A percentile compares a stretch with the other conserved stretches of the same genome.
Conservation (phyloP, 1,284 basidiomycete genomes). For the Moesziomyces sp. region DNA sequence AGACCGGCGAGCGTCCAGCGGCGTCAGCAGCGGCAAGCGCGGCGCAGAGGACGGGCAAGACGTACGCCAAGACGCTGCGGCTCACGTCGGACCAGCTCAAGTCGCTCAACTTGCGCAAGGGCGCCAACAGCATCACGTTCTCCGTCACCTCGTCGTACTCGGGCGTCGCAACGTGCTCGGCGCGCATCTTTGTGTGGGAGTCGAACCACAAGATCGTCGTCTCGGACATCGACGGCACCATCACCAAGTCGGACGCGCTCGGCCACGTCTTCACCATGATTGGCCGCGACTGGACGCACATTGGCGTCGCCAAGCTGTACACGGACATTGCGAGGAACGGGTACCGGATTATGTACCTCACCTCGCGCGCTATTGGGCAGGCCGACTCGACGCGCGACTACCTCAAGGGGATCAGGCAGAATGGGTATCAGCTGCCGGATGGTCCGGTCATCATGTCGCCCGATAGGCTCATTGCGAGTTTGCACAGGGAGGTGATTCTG, state of each 20-base stretch:
- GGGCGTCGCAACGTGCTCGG: constrained; percentile 82
- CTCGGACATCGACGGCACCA: constrained; percentile 98
- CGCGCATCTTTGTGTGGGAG: constrained; percentile 96
- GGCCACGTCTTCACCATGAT: constrained; percentile 99
- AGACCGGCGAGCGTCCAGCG: constrained; percentile 1
- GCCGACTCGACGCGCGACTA: constrained; percentile 97
- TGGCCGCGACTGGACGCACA: constrained; percentile 99
- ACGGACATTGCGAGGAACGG: constrained; percentile 95
- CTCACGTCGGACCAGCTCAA: constrained; percentile 82
- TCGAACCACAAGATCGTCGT: constrained; percentile 88
- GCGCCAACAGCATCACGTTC: constrained; percentile 92
- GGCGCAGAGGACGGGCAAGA: constrained; percentile 69
- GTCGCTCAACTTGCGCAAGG: constrained; percentile 81
- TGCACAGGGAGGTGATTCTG: constrained; percentile 77
- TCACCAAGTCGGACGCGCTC: constrained; percentile 91
- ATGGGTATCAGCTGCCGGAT: constrained; percentile 93
- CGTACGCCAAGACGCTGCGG: constrained; percentile 91
- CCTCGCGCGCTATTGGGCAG: constrained; percentile 96
- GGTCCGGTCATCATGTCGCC: constrained; percentile 99
- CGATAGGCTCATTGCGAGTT: constrained; percentile 90
- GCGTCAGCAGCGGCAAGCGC: constrained; percentile 7
- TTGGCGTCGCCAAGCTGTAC: constrained; percentile 97
- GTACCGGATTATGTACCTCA: constrained; percentile 98
- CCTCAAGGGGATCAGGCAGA: constrained; percentile 92
- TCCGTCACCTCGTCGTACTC: constrained; percentile 85